Base-by-base conservation (phyloP, 176 grass and related monocot genomes). In the Triticum urartu region DNA sequence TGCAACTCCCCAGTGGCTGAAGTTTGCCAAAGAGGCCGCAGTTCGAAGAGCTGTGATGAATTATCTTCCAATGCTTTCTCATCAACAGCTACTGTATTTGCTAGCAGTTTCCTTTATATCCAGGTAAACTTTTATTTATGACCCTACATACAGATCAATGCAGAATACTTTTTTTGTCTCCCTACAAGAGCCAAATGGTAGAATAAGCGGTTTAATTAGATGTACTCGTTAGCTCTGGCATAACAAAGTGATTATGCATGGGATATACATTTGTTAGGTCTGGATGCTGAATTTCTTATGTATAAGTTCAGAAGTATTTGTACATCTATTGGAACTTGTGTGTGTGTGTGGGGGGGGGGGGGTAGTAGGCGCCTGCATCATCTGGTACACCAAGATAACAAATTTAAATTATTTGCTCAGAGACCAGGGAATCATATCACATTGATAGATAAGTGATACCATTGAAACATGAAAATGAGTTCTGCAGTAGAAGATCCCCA, bases 1-100 rank as follows among this genome's bases (percentile, higher is more conserved):
- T 85, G 97, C 97, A 60, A 99, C 97, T 89, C 92, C 97, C 12
- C 92, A 94, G 64, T 99, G 97, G 97, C 85, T 99, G 75, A 96
- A 90, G 72, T 95, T 96, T 82, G 97, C 97, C 11, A 99, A 94
- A 91, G 94, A 99, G 50, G 97, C 97, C 80, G 97, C 97, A 36
- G 87, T 96, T 39, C 84, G 97, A 75, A 96, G 97, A 89, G 97
- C 97, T 77, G 92, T 93, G 40, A 99, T 99, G 97, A 96, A 94
- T 91, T 90, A 94, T 88, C 94, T 99, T 78, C 97, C 97, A 30
- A 99, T 99, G 97, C 94, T 99, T 59, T 99, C 97, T 32, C 97
- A 99, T 90, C 97, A 99, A 85, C 97, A 99, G 87, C 88, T 99
- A 48, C 72, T 99, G 38, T 99, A 99, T 79, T 68, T 99, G 85